phyloP scores from a whole-genome alignment of 2,329 filamentous ascomycete genomes.

The Zasmidium cellare region DNA sequence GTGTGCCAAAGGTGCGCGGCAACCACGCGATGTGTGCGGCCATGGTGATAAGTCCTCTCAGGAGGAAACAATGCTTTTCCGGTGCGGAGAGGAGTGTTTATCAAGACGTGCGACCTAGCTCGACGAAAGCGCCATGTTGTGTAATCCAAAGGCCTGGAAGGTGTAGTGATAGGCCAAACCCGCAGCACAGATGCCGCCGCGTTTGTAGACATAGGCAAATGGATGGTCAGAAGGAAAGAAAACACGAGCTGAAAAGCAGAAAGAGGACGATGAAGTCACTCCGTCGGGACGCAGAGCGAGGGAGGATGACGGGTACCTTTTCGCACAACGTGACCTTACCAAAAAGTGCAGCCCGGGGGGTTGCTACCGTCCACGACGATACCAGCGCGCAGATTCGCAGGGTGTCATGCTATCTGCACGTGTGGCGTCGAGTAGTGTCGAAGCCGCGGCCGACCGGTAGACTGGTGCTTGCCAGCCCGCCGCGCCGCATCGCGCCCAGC shows the following conservation, averaged over 20 bases:
- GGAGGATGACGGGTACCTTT: not conserved
- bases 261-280: not conserved
- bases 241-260: not conserved
- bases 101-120: not conserved
- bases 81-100: not conserved
- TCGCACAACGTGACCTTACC: not conserved
- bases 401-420: not conserved
- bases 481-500: too few relatives aligned
- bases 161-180: not conserved
- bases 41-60: not conserved
- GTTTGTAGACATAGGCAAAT: not conserved
- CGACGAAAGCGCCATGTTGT: not conserved
- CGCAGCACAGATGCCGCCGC: not conserved
- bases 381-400: not conserved
- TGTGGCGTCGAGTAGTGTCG: not conserved
- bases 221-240: too few relatives aligned
- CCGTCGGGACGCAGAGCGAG: not conserved
- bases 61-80: not conserved
- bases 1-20: conserved; percentile 5
- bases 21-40: conserved; percentile 11
- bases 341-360: not conserved
- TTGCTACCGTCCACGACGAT: too few relatives aligned
- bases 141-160: not conserved
- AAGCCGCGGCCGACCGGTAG: not conserved
- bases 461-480: not conserved